Percentiles rank a stretch among this genome's conserved stretches.
These are phyloP conservation scores for Aspergillus cristatus DNA, from an alignment of 495 filamentous ascomycete genomes.

Conservation along the genomic window DNA sequence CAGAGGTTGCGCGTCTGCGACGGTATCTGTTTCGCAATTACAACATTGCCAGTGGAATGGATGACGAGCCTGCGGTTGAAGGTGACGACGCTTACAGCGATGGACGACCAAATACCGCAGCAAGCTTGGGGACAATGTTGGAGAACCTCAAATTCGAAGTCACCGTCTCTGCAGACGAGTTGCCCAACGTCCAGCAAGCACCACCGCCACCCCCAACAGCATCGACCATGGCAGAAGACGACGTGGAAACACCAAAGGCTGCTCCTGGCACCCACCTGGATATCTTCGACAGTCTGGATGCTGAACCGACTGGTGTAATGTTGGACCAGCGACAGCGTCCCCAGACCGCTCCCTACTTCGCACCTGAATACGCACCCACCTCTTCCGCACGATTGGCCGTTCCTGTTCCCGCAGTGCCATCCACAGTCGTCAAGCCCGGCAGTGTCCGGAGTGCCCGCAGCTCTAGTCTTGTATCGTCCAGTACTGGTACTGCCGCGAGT, in stretches of 20 bases:
- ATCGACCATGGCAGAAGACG: too few relatives aligned
- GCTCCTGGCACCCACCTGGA: slow-evolving; percentile 11
- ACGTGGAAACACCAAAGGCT: too few relatives aligned
- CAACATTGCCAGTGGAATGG: slow-evolving; percentile 41
- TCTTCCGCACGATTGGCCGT: slow-evolving; percentile 22
- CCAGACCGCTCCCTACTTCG: slow-evolving; percentile 15
- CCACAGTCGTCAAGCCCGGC: slow-evolving; percentile 20
- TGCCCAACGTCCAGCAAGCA: slow-evolving; percentile 5
- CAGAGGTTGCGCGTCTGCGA: slow-evolving; percentile 45
- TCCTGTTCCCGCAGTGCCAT: slow-evolving; percentile 29
- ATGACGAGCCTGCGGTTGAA: slow-evolving; percentile 7
- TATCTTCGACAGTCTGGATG: slow-evolving; percentile 14
- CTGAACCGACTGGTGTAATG: slow-evolving; percentile 8
- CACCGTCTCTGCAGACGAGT: slow-evolving; percentile 26
- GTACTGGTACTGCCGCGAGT: slow-evolving; percentile 24
- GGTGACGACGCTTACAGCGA: slow-evolving; percentile 26
- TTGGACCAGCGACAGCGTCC: slow-evolving; percentile 10
- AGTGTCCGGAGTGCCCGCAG: slow-evolving; percentile 36
- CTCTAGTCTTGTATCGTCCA: slow-evolving; percentile 33
- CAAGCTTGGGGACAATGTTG: slow-evolving; percentile 32
- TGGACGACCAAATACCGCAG: slow-evolving; percentile 29
- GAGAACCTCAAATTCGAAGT: slow-evolving; percentile 33
- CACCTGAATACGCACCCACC: slow-evolving; percentile 19
- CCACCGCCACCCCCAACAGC: not conserved
- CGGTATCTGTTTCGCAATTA: slow-evolving; percentile 55